Conservation (phyloP, 164 flowering plant genomes). For the Annona squamosa region DNA sequence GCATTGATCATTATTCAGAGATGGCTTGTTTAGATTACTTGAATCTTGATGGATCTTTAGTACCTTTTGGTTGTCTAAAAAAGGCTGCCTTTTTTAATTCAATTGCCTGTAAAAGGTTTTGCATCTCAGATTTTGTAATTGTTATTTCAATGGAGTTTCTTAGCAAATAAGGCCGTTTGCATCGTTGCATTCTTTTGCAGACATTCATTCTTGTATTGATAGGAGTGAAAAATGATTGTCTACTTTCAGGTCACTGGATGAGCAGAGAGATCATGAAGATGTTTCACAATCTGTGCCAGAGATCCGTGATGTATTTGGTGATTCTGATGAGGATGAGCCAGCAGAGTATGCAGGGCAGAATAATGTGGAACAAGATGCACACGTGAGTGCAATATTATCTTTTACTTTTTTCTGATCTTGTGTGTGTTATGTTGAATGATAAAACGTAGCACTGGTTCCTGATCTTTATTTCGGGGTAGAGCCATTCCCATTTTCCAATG, state of each 20-base stretch:
- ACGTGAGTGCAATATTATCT: slow-evolving; percentile 31
- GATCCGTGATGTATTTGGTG: slow-evolving; percentile 95
- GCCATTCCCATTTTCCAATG: background rate
- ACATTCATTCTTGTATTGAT: background rate
- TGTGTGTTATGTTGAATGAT: background rate
- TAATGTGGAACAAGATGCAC: slow-evolving; percentile 51
- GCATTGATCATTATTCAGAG: too few species aligned
- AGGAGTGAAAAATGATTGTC: slow-evolving; percentile 2
- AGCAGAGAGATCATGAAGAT: slow-evolving; percentile 49
- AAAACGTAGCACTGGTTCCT: background rate
- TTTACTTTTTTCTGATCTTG: background rate
- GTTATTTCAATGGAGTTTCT: too few species aligned
- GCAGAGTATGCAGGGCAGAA: slow-evolving; percentile 56
- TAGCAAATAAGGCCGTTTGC: background rate
- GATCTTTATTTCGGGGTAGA: background rate
- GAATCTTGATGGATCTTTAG: too few species aligned
- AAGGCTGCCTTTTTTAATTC: too few species aligned
- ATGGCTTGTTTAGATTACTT: too few species aligned
- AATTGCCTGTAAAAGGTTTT: too few species aligned
- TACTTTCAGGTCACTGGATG: slow-evolving; percentile 37
- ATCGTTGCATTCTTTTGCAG: background rate
- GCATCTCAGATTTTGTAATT: too few species aligned
- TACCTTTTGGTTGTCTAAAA: too few species aligned
- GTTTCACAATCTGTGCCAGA: slow-evolving; percentile 59
- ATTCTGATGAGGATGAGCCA: slow-evolving; percentile 88